Evolutionary conservation across 176 grass and related monocot genomes (phyloP), one percentile per base, ranked within the genome.

Genomic region (Oryza glumipatula): DNA sequence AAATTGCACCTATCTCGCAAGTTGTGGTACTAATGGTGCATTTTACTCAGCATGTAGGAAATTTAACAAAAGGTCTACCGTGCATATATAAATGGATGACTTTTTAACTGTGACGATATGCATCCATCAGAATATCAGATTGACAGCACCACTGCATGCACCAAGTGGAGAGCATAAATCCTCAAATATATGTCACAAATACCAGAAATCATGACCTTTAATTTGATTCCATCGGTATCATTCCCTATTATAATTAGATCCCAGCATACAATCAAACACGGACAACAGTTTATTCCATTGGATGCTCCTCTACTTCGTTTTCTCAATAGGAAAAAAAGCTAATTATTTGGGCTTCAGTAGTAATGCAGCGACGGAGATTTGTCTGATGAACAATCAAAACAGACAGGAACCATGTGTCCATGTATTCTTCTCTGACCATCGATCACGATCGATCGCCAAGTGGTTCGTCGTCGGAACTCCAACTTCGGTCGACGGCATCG

Each of bases 151-250:
- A 58, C 19, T 58, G 3, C 54, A 58, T 21, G 5, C 17, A 58
- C 54, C 3, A 17, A 58, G 45, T 60, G 46, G 61, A 78, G n/a
- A 12, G 33, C 76, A 38, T 79, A n/a, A 5, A 9, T 70, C 19
- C 19, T 23, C 88, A 78, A 83, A 68, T 41, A 9, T 82, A 54
- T 17, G 14, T 68, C 79, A 46, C 33, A 17, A 73, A 82, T 89
- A 44, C 52, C 9, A 44, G 43, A 11, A 46, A 86, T 78, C 78
- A 90, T 83, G 73, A 4, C 36, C 26, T 30, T 19, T 12, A 47
- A 74, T 90, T 51, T 68, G 68, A 74, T 68, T 82, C 79, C 35
- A 41, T 58, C 13, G 65, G 65, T 63, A 85, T 70, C 65, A 76
- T 84, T 69, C 70, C 36, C 36, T 28, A 17, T 36, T 54, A 1